A percentile compares a stretch with the other conserved stretches of the same genome.
Conservation (phyloP, 2,329 filamentous ascomycete genomes). For the Neofusicoccum sp. region DNA sequence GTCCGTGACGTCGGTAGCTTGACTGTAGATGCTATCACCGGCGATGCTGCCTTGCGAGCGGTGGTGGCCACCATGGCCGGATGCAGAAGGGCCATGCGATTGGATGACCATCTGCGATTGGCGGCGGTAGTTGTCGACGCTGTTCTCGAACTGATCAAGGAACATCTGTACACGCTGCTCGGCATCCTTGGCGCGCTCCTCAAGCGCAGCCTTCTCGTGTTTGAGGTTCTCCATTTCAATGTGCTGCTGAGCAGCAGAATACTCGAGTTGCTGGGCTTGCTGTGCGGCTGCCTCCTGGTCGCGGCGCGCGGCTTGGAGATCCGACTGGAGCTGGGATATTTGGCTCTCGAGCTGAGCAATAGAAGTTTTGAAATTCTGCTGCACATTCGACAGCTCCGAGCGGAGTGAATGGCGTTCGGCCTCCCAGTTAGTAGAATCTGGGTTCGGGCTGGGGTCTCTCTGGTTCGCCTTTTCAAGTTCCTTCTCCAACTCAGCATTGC, state of each 20-base stretch:
- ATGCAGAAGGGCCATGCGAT: not conserved
- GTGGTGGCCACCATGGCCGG: constrained; percentile 41
- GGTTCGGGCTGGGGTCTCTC: constrained; percentile 39
- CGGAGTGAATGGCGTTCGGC: constrained; percentile 69
- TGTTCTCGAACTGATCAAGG: constrained; percentile 90
- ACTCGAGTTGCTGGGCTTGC: constrained; percentile 54
- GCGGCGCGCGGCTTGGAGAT: constrained; percentile 65
- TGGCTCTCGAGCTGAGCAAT: constrained; percentile 71
- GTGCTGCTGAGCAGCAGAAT: constrained; percentile 57
- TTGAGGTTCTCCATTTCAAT: constrained; percentile 80
- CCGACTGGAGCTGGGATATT: constrained; percentile 67
- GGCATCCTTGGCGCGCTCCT: constrained; percentile 83
- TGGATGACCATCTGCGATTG: constrained; percentile 54
- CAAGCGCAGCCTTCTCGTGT: constrained; percentile 77
- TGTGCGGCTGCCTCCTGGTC: constrained; percentile 70
- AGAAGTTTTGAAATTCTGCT: constrained; percentile 68
- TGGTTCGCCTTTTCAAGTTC: constrained; percentile 67
- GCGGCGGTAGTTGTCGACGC: constrained; percentile 91
- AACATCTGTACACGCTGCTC: constrained; percentile 92
- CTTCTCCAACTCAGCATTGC: constrained; percentile 79
- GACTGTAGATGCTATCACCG: constrained; percentile 55
- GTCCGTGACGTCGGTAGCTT: constrained; percentile 37
- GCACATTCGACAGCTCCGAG: constrained; percentile 67
- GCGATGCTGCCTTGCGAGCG: constrained; percentile 63
- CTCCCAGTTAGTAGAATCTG: constrained; percentile 68